Evolutionary conservation across 1,284 basidiomycete genomes (phyloP).

Genomic region (Ustilago shanxiensis): DNA sequence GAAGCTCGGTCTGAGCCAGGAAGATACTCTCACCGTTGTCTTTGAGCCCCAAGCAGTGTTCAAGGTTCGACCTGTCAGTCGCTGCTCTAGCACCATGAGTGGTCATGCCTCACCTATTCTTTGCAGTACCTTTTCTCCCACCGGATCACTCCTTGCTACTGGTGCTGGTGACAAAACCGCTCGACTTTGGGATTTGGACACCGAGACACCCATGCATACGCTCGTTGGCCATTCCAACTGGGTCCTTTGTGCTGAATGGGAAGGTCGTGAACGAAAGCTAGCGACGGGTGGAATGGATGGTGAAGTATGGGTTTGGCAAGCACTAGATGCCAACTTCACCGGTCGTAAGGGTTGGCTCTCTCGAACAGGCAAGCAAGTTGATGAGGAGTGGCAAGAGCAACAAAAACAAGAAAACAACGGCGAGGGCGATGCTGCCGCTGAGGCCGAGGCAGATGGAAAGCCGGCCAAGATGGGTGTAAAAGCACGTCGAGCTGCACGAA

Average conservation of each 20-base stretch:
- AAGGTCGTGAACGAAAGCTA: conserved; percentile 86
- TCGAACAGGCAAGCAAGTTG: conserved; percentile 57
- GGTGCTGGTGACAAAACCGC: conserved; percentile 95
- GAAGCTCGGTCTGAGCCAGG: conserved; percentile 64
- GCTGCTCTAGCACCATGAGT: conserved; percentile 91
- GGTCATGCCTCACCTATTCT: conserved; percentile 89
- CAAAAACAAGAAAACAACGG: conserved; percentile 16
- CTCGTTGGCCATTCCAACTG: conserved; percentile 91
- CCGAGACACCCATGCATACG: conserved; percentile 90
- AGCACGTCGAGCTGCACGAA: conserved; percentile 59
- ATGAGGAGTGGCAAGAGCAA: conserved; percentile 50
- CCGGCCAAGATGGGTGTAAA: conserved; percentile 58
- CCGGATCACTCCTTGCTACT: conserved; percentile 88
- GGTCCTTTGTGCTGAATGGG: conserved; percentile 98
- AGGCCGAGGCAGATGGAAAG: conserved; percentile 15
- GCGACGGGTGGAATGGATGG: conserved; percentile 77
- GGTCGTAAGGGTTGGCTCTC: conserved; percentile 62
- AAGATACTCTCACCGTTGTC: conserved; percentile 66
- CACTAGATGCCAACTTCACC: conserved; percentile 52
- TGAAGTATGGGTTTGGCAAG: conserved; percentile 67
- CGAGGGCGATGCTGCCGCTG: conserved; percentile 2
- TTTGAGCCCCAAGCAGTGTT: conserved; percentile 89
- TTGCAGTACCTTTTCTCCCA: conserved; percentile 94
- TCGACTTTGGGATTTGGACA: conserved; percentile 92
- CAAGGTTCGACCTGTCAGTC: conserved; percentile 88